Base-by-base conservation (phyloP, 2,329 filamentous ascomycete species). In the Fusarium globosum region DNA sequence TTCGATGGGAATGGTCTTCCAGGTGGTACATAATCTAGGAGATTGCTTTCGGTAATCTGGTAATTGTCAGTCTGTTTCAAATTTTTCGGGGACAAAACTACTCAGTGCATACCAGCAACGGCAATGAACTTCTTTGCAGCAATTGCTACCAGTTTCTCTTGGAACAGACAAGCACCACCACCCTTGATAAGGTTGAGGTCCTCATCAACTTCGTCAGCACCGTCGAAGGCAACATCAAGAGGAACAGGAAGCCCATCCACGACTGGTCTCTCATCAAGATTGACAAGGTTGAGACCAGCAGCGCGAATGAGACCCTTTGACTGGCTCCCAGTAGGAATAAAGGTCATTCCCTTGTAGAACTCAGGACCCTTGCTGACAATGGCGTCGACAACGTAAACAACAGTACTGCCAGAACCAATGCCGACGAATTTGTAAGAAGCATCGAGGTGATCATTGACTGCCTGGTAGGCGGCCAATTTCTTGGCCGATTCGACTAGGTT, bases 161-260 rank as follows among this genome's bases (percentile, higher is more conserved):
- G 96, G 85, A 97, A 97, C 64, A 98, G 85, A 83, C 96, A 99
- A n/a, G 95, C 96, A 66, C 96, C 96, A 56, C 96, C 96, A 61
- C 96, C 96, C 86, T 98, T 98, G 86, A 99, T 98, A 80, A 96
- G 94, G 83, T 98, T 99, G 68, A 99, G 85, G 59, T 97, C 93
- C 52, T 94, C 91, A 81, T 99, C 96, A 38, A 99, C 95, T 85
- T 99, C 96, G 81, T 99, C 96, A 8, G 96, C 96, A 61, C 96
- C 96, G 80, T 99, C 96, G 81, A 99, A 99, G 56, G 93, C 94
- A 23, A 98, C 93, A 79, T 98, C 96, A 35, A 99, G 88, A 51
- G 84, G 82, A n/a, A 85, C 82, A 39, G 84, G 83, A 65, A 76
- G 77, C 73, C 83, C 84, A 42, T 78, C 68, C 18, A 79, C 77